Evolutionary conservation across 306 rosid species (phyloP).

Genomic region (Vigna hirtella): DNA sequence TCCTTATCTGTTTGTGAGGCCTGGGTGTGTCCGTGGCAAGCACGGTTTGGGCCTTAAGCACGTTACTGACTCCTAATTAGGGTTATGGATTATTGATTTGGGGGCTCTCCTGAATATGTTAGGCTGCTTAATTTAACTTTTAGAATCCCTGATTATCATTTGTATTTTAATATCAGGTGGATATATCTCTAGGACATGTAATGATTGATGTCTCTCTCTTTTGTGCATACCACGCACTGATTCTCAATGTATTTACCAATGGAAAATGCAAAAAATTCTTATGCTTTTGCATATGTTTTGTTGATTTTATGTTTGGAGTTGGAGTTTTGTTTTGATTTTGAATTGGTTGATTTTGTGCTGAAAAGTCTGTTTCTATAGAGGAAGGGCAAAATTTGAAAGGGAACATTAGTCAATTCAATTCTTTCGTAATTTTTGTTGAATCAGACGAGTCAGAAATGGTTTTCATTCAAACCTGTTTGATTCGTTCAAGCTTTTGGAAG

Average conservation of each 20-base stretch:
- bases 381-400: too few relatives aligned
- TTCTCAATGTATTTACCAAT: slow-evolving; percentile 26
- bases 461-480: not conserved
- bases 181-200: slow-evolving; percentile 7
- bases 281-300: not conserved
- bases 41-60: slow-evolving; percentile 90
- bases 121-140: slow-evolving; percentile 34
- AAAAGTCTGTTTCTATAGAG: too few relatives aligned
- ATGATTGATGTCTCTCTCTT: slow-evolving; percentile 16
- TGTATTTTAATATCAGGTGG: slow-evolving; percentile 14
- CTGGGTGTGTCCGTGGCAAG: slow-evolving; percentile 92
- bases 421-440: not conserved
- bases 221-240: slow-evolving; percentile 31
- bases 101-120: slow-evolving; percentile 5
- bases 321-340: not conserved
- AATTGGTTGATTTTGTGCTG: not conserved
- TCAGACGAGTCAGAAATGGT: not conserved
- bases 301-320: not conserved
- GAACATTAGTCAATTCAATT: not conserved
- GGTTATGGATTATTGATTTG: not conserved
- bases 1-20: slow-evolving; percentile 62
- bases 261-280: not conserved
- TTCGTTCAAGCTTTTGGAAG: not conserved
- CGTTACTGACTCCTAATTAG: slow-evolving; percentile 48
- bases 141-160: slow-evolving; percentile 36